Base-by-base conservation (phyloP, 1,139 yeast species). In the Kurtzmaniella quercitrusa region DNA sequence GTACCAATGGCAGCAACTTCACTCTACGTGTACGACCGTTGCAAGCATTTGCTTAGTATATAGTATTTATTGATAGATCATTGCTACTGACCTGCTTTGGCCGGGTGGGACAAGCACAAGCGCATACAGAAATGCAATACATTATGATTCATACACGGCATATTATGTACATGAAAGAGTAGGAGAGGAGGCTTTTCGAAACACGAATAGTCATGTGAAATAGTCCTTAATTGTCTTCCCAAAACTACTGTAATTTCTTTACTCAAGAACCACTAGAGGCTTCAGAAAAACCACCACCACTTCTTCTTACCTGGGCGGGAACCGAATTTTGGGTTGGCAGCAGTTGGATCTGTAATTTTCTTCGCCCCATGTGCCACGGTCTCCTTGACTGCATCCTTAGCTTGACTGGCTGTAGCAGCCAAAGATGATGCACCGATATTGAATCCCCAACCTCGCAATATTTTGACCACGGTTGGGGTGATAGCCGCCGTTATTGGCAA, bases 1-100 rank as follows among this genome's bases (percentile, higher is more conserved):
- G 82, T 87, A 17, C 99, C 99, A 15, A 93, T 93, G 98, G 93
- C 84, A 56, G 96, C 98, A 40, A 91, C 98, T 62, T 85, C 96
- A 14, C 93, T 91, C 63, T 91, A 81, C 60, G 96, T 91, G 28
- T 93, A 93, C 63, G 98, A 93, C 65, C 74, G 97, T 48, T 74
- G 84, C 65, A 93, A 93, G 66, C 66, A 71, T 50, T 59, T 72
- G 38, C 65, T 88, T 48, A 87, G 87, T 36, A 84, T 86, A 45
- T 79, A 38, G 38, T 34, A 34, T 19, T 19, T 34, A 34, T 34
- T 34, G 23, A 34, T 34, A 34, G 23, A 34, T 30, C 5, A 30
- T n/a, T n/a, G n/a, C n/a, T n/a, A n/a, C n/a, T n/a, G n/a, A n/a
- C n/a, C n/a, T n/a, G n/a, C n/a, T n/a, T n/a, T n/a, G n/a, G n/a